Base-by-base conservation (phyloP, 176 grass and related monocot species). In the Canna indica region DNA sequence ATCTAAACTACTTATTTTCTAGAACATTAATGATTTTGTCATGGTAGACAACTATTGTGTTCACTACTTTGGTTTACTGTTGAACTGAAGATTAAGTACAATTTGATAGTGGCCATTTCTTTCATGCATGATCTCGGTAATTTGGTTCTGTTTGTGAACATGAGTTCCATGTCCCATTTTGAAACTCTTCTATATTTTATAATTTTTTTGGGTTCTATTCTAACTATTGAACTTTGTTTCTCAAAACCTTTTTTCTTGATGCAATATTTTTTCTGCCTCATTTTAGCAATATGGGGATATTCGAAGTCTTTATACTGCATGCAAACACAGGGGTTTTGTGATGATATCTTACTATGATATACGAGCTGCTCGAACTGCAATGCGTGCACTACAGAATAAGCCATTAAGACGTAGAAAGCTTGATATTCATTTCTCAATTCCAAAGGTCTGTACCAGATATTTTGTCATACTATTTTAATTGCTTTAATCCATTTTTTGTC, bases 301-400 rank as follows among this genome's bases (percentile, higher is more conserved):
- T 36, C 84, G 84, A 2, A 82, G 57, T 71, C 81, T 86, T 68
- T 86, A 86, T 59, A 86, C 79, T 33, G 76, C 79, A 72, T 82
- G 79, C 0, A 86, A 86, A 28, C 79, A 86, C 25, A 82, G 79
- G 64, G 84, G 84, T 57, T 86, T 86, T 0, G 76, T 82, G 15
- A 86, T 86, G 84, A 86, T 86, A 78, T 86, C 79, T 54, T 86
- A 86, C 66, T 82, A 82, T 68, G 84, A 86, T 67, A 86, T 86
- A 67, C 71, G 84, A 66, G 33, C 76, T 86, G 84, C 84, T 67
- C 71, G 79, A 76, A 72, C 71, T 68, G 84, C 84, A 33, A 86
- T 82, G 84, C 67, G 39, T 46, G 50, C 84, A 44, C 59, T 82
- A 26, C 84, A 86, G 71, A 82, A 79, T 65, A 82, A 79, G 64